A percentile compares a stretch with the other conserved stretches of the same genome.
Evolutionary conservation across 2,329 filamentous ascomycete species (phyloP).

Genomic region (Pseudocercospora fijiensis): DNA sequence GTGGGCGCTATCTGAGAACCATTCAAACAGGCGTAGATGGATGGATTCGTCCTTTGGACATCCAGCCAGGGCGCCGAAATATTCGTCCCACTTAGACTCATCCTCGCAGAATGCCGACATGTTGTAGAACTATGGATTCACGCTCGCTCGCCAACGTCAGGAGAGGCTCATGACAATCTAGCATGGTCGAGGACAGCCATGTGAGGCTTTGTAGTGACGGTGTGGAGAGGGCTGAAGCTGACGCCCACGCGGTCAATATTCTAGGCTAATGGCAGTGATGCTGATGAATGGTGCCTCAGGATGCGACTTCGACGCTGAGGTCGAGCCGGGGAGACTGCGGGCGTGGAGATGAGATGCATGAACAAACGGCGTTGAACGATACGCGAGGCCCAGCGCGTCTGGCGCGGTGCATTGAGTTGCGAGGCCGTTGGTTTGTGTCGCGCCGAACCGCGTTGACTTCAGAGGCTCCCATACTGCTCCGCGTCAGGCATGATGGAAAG

Average conservation of each 20-base stretch:
- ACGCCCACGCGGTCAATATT: background rate
- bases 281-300: too few species aligned
- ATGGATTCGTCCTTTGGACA: background rate
- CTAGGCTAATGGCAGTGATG: too few species aligned
- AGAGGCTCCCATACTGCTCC: background rate
- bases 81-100: slow-evolving; percentile 8
- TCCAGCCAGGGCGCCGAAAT: slow-evolving; percentile 8
- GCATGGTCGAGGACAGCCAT: too few species aligned
- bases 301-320: background rate
- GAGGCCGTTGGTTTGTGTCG: background rate
- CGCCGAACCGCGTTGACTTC: background rate
- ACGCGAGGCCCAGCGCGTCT: background rate
- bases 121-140: background rate
- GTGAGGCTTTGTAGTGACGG: too few species aligned
- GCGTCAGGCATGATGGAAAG: background rate
- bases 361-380: background rate
- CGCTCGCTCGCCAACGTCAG: background rate
- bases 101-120: slow-evolving; percentile 18
- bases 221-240: background rate
- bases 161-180: background rate
- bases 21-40: slow-evolving; percentile 5
- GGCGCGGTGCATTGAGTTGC: background rate
- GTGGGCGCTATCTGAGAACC: background rate
- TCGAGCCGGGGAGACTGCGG: background rate
- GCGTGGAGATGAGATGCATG: background rate